Evolutionary conservation across 2,329 filamentous ascomycete species (phyloP), one percentile per base, ranked within the genome.

Genomic region (Juglanconis oblonga): DNA sequence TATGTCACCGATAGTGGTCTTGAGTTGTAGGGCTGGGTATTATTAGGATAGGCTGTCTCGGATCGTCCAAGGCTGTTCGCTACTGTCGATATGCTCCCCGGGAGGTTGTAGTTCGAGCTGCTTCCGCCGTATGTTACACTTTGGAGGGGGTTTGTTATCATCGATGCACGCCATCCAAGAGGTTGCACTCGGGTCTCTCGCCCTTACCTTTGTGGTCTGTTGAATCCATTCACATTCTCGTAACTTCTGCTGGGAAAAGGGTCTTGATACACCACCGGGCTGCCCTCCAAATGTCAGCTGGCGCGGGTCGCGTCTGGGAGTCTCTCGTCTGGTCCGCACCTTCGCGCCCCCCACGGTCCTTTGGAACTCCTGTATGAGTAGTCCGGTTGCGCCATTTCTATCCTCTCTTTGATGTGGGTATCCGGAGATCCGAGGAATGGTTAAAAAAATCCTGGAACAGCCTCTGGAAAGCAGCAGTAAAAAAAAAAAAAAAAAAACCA

Each of bases 321-420:
- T 55, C 50, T 55, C 53, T 53, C 62, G 48, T 62, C 59, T 52
- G 67, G 61, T 70, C 73, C 79, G 77, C 78, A 84, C 81, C 80
- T 84, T 63, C 57, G 55, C 51, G 61, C 60, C 40, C 47, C 61
- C 61, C 61, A 63, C 17, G 61, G 58, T 61, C 58, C 61, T 57
- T 63, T 63, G 65, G 79, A 69, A 64, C 71, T 74, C 69, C 76
- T 77, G 72, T 81, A 82, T 64, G 76, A 73, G 74, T 78, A 74
- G 57, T 80, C 77, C 68, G 77, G 74, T 65, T 79, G 77, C 49
- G 77, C 74, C 78, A 80, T 79, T 75, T 71, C 68, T 71, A 70
- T 50, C 35, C 54, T 57, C 45, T 60, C 57, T 31, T 32, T 14
- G 53, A 48, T 38, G 48, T 57, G 57, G 53, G 44, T 51, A 47